Evolutionary conservation across 352 stramenopile species (phyloP), one percentile per base, ranked within the genome.

Genomic region (Phytophthora tubulina): DNA sequence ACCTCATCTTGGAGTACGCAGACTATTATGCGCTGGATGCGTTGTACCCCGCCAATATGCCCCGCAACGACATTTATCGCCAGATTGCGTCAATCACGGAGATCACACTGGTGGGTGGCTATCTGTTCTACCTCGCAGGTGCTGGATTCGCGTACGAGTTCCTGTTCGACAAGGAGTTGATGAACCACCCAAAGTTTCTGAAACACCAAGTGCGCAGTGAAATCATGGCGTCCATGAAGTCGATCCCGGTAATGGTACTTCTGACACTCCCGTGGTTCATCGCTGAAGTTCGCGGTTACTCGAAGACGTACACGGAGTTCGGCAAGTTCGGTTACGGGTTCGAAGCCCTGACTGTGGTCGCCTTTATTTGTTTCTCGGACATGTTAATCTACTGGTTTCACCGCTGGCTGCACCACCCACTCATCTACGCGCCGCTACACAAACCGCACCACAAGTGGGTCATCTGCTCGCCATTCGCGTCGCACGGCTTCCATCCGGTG

Each of bases 331-430:
- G 72, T 17, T 79, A 79, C 50, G 27, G 42, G 39, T 92, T 90
- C 72, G 72, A 78, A 17, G 58, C 65, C 7, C 72, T 83, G 61
- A 89, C 73, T 30, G 49, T 92, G 45, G 62, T 84, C 27, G 81
- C 70, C 53, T 92, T 91, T 53, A 49, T 94, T 46, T 62, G 90
- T 17, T 94, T 91, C 76, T 91, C 87, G 55, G 86, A 94, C 53
- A 88, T 88, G 80, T 64, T 92, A 55, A 90, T 94, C 73, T 94
- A 94, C 79, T 94, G 86, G 86, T 84, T 94, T 66, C 86, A 94
- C 63, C 84, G 86, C 39, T 81, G 70, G 73, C 78, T 94, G 31
- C 86, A 94, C 68, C 81, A 92, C 68, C 84, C 82, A 30, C 53
- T 70, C 38, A 51, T 94, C 33, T 94, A 94, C 73, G 83, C 76